Conservation (phyloP, 495 filamentous ascomycete genomes). For the Aspergillus indologenus region DNA sequence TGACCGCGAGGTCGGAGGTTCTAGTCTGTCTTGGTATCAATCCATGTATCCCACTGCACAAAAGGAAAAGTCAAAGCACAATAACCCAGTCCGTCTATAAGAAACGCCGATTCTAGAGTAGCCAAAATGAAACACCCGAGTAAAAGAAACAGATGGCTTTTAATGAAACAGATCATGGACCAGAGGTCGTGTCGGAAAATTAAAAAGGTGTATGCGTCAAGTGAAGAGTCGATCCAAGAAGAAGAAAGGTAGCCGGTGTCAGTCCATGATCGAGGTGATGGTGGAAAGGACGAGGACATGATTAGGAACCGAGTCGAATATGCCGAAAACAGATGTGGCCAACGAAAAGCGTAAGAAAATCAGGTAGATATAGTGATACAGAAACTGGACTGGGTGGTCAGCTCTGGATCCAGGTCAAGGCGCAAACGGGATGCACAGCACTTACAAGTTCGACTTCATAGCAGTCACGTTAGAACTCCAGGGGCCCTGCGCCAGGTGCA, state of each 20-base stretch:
- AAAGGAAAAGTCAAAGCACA: conserved; percentile 30
- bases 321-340: conserved; percentile 22
- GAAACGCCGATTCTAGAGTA: conserved; percentile 35
- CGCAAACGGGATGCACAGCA: conserved; percentile 10
- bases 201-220: conserved; percentile 15
- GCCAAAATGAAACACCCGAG: conserved; percentile 18
- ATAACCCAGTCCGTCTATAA: conserved; percentile 41
- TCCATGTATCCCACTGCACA: conserved; percentile 41
- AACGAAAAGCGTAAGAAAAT: conserved; percentile 13
- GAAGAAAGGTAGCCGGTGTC: conserved; percentile 12
- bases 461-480: conserved; percentile 32
- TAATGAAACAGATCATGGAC: conserved; percentile 31
- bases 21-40: conserved; percentile 47
- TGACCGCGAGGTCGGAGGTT: conserved; percentile 46
- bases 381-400: conserved; percentile 26
- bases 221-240: conserved; percentile 17
- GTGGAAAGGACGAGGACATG: conserved; percentile 13
- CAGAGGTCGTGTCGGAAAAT: conserved; percentile 28
- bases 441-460: conserved; percentile 36
- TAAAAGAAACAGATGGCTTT: conserved; percentile 31
- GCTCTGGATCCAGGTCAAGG: conserved; percentile 19
- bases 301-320: conserved; percentile 41
- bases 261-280: conserved; percentile 9
- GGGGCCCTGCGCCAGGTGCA: conserved; percentile 27
- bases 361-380: conserved; percentile 39